phyloP scores from a whole-genome alignment of 805 yeast genomes.

The Wickerhamomyces mucosus region DNA sequence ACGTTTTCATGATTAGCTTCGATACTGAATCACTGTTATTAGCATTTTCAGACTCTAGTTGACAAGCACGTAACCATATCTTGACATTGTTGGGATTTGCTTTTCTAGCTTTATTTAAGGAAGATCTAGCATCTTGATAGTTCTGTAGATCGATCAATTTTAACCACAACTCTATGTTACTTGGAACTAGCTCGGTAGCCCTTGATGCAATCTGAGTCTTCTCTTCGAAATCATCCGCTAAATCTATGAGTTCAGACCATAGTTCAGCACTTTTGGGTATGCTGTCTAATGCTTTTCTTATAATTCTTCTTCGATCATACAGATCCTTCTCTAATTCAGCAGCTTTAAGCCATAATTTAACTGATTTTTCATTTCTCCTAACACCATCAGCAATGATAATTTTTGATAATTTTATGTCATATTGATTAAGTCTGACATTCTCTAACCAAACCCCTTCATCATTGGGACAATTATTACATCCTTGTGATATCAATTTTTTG shows the following conservation, averaged over 20 bases:
- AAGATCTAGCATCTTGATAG: slow-evolving; percentile 39
- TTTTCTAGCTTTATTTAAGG: slow-evolving; percentile 54
- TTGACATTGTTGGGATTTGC: slow-evolving; percentile 34
- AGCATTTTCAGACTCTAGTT: slow-evolving; percentile 46
- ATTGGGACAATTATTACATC: slow-evolving; percentile 57
- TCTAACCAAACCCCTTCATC: slow-evolving; percentile 80
- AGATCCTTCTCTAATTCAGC: slow-evolving; percentile 52
- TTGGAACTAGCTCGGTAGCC: slow-evolving; percentile 63
- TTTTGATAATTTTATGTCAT: slow-evolving; percentile 37
- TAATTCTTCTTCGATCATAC: slow-evolving; percentile 41
- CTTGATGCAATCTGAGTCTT: slow-evolving; percentile 45
- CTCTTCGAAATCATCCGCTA: slow-evolving; percentile 43
- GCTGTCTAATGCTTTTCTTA: slow-evolving; percentile 63
- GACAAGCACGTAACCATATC: slow-evolving; percentile 64
- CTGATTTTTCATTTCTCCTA: slow-evolving; percentile 41
- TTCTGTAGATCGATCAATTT: slow-evolving; percentile 36
- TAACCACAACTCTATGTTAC: slow-evolving; percentile 58
- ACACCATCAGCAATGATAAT: slow-evolving; percentile 60
- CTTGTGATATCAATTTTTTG: slow-evolving; percentile 53
- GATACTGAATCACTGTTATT: slow-evolving; percentile 33
- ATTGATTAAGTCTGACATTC: slow-evolving; percentile 50
- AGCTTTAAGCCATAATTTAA: slow-evolving; percentile 68
- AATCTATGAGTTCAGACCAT: slow-evolving; percentile 61
- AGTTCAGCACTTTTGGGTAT: slow-evolving; percentile 46
- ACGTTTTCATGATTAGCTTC: slow-evolving; percentile 40